Conservation (phyloP, 495 filamentous ascomycete genomes). For the Trichoderma gamsii region DNA sequence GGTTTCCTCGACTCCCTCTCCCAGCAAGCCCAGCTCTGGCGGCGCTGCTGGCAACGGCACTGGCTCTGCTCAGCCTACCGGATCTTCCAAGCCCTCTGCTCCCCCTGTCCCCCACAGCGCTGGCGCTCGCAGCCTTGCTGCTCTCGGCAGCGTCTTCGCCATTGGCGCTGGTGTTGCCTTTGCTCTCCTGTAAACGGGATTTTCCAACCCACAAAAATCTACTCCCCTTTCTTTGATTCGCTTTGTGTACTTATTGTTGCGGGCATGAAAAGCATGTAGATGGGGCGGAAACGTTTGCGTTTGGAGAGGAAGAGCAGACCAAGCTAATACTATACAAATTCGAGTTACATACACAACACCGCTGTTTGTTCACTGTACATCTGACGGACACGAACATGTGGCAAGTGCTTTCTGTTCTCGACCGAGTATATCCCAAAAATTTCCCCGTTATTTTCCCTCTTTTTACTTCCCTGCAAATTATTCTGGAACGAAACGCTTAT, state of each 20-base stretch:
- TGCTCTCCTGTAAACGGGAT: constrained; percentile 26
- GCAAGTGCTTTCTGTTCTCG: background rate
- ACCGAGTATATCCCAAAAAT: background rate
- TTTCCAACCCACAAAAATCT: background rate
- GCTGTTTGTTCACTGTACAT: background rate
- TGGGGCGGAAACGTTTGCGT: constrained; percentile 1
- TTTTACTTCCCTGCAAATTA: background rate
- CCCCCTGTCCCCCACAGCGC: background rate
- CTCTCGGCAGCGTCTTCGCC: constrained; percentile 20
- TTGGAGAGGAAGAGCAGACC: constrained; percentile 4
- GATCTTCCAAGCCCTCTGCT: background rate
- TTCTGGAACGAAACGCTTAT: constrained; percentile 10
- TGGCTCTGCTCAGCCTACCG: constrained; percentile 1
- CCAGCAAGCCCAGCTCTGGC: constrained; percentile 17
- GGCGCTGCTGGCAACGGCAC: constrained; percentile 21
- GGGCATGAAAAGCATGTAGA: constrained; percentile 12
- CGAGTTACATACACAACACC: background rate
- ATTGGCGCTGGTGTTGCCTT: constrained; percentile 26
- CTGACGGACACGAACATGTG: background rate
- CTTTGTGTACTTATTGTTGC: constrained; percentile 7
- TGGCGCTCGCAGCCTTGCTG: constrained; percentile 17
- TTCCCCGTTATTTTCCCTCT: background rate
- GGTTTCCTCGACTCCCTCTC: constrained; percentile 5
- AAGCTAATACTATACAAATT: constrained; percentile 13
- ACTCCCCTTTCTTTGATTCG: background rate